A percentile compares a stretch with the other conserved stretches of the same genome.
Evolutionary conservation across 176 grass and related monocot genomes (phyloP).

Genomic region (Alopecurus myosuroides): DNA sequence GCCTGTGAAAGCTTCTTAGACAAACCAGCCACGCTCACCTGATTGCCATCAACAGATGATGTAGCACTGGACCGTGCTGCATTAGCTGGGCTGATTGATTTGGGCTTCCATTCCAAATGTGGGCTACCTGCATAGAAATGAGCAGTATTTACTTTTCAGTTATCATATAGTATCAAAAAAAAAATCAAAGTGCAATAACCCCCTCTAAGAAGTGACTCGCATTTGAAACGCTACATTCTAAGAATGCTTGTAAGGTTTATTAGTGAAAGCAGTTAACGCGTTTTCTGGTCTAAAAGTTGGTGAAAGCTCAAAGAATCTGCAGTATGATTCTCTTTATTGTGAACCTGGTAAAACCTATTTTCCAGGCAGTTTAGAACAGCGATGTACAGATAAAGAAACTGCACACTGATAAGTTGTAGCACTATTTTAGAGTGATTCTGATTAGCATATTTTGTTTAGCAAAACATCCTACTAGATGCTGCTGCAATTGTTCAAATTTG

Average conservation of each 20-base stretch:
- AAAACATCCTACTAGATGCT: neutral
- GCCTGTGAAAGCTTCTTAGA: constrained; percentile 61
- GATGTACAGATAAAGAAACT: neutral
- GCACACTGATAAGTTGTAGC: neutral
- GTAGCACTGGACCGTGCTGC: constrained; percentile 10
- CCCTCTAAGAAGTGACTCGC: neutral
- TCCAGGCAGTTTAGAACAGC: neutral
- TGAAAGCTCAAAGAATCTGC: neutral
- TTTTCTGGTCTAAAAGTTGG: constrained; percentile 6
- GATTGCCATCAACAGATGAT: constrained; percentile 30
- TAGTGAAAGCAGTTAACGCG: neutral
- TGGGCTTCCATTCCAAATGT: constrained; percentile 75
- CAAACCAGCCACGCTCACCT: constrained; percentile 28
- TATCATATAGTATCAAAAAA: neutral
- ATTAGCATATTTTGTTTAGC: neutral
- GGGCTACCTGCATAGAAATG: constrained; percentile 32
- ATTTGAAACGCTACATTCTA: neutral
- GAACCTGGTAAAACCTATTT: neutral
- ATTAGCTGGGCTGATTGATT: constrained; percentile 45
- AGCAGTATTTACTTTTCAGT: neutral
- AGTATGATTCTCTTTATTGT: neutral
- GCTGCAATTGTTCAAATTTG: neutral
- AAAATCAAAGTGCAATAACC: neutral
- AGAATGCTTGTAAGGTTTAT: neutral
- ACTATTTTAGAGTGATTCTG: neutral